Evolutionary conservation across 768 basidiomycete genomes (phyloP).

Genomic region (Agrocybe praecox): DNA sequence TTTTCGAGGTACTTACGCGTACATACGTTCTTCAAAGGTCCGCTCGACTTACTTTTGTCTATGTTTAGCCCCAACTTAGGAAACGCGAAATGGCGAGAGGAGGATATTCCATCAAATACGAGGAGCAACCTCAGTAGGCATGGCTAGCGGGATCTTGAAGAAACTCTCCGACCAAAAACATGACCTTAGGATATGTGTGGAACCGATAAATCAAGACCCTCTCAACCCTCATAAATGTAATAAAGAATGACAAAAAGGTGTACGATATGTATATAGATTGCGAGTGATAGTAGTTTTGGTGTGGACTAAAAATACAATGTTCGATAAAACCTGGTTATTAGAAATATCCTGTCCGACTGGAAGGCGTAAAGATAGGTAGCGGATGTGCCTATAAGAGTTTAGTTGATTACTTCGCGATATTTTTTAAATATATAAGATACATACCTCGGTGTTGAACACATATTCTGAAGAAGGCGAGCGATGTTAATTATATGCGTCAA

Average conservation of each 20-base stretch:
- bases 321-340: background rate
- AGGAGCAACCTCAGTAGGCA: background rate
- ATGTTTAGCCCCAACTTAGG: background rate
- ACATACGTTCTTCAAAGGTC: too few species aligned
- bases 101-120: background rate
- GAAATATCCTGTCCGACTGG: conserved; percentile 4
- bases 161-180: too few species aligned
- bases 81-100: conserved; percentile 1
- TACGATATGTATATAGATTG: background rate
- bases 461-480: conserved; percentile 50
- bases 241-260: too few species aligned
- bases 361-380: conserved; percentile 38
- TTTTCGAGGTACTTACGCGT: too few species aligned
- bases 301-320: conserved; percentile 2
- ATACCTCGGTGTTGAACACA: conserved; percentile 86
- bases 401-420: background rate
- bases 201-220: too few species aligned
- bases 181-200: too few species aligned
- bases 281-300: background rate
- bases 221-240: too few species aligned
- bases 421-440: background rate
- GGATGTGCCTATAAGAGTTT: conserved; percentile 35
- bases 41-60: too few species aligned
- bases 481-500: background rate
- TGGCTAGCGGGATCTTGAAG: background rate